phyloP scores from a whole-genome alignment of 768 basidiomycete species.

The Phaffia tasmanica region DNA sequence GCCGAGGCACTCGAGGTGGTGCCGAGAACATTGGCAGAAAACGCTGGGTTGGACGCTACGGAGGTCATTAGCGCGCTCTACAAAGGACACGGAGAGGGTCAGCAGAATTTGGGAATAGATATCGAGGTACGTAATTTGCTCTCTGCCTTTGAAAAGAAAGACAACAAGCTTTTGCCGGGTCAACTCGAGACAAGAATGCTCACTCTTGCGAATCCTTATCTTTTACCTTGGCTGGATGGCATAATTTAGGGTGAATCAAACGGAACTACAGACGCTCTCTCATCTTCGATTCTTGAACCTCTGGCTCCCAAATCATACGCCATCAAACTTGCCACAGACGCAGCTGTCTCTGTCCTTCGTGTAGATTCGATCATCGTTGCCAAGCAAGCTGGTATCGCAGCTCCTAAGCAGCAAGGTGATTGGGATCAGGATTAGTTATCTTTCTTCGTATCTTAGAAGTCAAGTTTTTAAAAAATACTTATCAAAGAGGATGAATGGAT shows the following conservation, averaged over 20 bases:
- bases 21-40: constrained; percentile 85
- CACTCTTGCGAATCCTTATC: background rate
- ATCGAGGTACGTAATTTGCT: constrained; percentile 53
- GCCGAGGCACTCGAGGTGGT: constrained; percentile 83
- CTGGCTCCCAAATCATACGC: constrained; percentile 84
- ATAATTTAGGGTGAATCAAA: constrained; percentile 33
- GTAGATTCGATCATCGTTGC: constrained; percentile 98
- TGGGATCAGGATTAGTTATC: constrained; percentile 33
- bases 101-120: constrained; percentile 49
- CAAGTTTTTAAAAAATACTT: too few species aligned
- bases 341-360: constrained; percentile 76
- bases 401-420: constrained; percentile 34
- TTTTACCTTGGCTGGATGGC: background rate
- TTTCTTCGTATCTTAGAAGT: background rate
- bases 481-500: too few species aligned
- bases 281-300: constrained; percentile 65
- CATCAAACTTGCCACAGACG: constrained; percentile 77
- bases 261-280: constrained; percentile 50
- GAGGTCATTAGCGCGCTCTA: constrained; percentile 79
- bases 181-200: background rate
- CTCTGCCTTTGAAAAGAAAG: background rate
- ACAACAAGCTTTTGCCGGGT: background rate
- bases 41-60: constrained; percentile 79
- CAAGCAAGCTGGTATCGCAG: constrained; percentile 40
- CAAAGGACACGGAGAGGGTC: constrained; percentile 69